A percentile compares a stretch with the other conserved stretches of the same genome.
Conservation (phyloP, 371 early-diverging fungal species). For the Circinella umbellata region DNA sequence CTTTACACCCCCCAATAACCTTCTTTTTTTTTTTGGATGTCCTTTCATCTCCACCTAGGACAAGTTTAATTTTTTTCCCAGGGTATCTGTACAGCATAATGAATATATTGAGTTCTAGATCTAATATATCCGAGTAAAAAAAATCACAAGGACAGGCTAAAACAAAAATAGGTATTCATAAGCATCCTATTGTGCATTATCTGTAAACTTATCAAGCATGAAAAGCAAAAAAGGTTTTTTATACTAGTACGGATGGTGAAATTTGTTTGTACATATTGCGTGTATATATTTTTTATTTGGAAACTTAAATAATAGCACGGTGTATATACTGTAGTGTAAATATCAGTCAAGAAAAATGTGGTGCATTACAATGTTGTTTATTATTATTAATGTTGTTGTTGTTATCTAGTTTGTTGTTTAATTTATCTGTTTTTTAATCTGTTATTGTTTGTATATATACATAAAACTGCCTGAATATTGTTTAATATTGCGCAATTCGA, state of each 20-base stretch:
- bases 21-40: too few relatives aligned
- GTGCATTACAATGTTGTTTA: too few relatives aligned
- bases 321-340: too few relatives aligned
- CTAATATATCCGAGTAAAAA: background rate
- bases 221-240: background rate
- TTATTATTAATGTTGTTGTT: background rate
- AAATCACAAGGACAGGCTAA: background rate
- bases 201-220: background rate
- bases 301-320: background rate
- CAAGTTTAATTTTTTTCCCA: background rate
- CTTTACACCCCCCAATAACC: background rate
- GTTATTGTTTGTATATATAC: too few relatives aligned
- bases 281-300: background rate
- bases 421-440: too few relatives aligned
- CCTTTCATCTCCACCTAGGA: background rate
- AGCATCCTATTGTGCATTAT: background rate
- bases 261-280: conserved; percentile 6
- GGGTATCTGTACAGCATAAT: background rate
- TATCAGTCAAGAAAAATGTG: too few relatives aligned
- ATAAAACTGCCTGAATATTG: conserved; percentile 4
- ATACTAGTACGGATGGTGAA: conserved; percentile 6
- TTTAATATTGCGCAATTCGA: conserved; percentile 9
- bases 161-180: too few relatives aligned
- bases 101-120: too few relatives aligned
- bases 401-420: too few relatives aligned